Evolutionary conservation across 2,329 filamentous ascomycete genomes (phyloP), one percentile per base, ranked within the genome.

Genomic region (Ceratocystis alfenasii): DNA sequence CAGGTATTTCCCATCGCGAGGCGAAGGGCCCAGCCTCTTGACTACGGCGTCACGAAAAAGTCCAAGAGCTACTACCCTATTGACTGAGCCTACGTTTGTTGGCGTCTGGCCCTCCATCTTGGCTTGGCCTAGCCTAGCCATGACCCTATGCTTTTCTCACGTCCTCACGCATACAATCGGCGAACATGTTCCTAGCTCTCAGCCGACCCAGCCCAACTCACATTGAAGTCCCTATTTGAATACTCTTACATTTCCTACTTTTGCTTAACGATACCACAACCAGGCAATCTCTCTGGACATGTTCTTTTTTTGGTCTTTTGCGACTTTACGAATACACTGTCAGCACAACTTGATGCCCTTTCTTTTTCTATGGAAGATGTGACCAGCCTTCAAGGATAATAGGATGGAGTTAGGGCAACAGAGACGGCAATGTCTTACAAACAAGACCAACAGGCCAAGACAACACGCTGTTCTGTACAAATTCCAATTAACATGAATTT

Each of bases 21-120:
- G 72, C 81, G 89, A 73, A 80, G 80, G 72, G 78, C 81, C 61
- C 83, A 88, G 68, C 75, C 87, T 41, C 82, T 92, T 64, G 91
- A 91, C 0, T 90, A 90, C 2, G 91, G 92, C 12, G 85, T 96
- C 12, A 30, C 63, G 17, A 36, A 53, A 55, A 68, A 64, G 66
- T 50, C 59, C 60, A 68, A 65, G 44, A 50, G 59, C n/a, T 68
- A 65, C 63, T 68, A 65, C 25, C 66, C 66, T 15, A 36, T 67
- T 17, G 62, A 64, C 25, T 67, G 44, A 66, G 48, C 28, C 10
- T 2, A 41, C 36, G 36, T 41, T 41, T 15, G 36, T 41, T 36
- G 33, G 10, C 36, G 10, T 3, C 10, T 41, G 12, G 36, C 36
- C 36, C 36, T 41, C 36, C 36, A 12, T 41, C 12, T 41, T 41